Evolutionary conservation across 2,329 filamentous ascomycete species (phyloP).

Genomic region (Neopestalotiopsis rosae): DNA sequence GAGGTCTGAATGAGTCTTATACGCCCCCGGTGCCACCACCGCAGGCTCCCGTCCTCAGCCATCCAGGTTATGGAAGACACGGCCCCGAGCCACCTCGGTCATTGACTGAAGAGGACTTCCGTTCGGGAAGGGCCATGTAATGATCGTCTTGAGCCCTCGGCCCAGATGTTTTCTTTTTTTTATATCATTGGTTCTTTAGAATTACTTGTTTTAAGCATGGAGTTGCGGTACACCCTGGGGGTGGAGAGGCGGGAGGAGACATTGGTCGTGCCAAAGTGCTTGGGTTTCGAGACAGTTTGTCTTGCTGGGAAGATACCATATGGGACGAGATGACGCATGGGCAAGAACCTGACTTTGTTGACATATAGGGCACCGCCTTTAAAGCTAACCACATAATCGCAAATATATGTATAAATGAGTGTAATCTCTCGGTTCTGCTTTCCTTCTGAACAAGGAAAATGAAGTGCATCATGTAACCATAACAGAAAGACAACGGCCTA

Average conservation of each 20-base stretch:
- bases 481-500: no score
- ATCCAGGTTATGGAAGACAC: slow-evolving; percentile 52
- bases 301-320: no score
- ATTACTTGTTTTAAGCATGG: slow-evolving; percentile 4
- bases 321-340: no score
- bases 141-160: not conserved
- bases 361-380: no score
- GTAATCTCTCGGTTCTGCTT: no score
- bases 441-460: no score
- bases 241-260: not conserved
- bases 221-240: not conserved
- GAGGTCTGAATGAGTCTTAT: slow-evolving; percentile 24
- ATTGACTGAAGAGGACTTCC: slow-evolving; percentile 9
- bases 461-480: no score
- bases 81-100: slow-evolving; percentile 21
- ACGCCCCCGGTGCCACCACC: slow-evolving; percentile 27
- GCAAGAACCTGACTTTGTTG: no score
- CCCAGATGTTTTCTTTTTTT: not conserved
- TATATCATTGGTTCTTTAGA: not conserved
- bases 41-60: slow-evolving; percentile 48
- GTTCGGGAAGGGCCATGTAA: slow-evolving; percentile 4
- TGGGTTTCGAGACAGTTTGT: not conserved
- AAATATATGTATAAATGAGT: no score
- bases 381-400: no score
- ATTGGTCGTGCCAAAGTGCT: not conserved